Base-by-base conservation (phyloP, 805 yeast genomes). In the Barnettozyma populi region DNA sequence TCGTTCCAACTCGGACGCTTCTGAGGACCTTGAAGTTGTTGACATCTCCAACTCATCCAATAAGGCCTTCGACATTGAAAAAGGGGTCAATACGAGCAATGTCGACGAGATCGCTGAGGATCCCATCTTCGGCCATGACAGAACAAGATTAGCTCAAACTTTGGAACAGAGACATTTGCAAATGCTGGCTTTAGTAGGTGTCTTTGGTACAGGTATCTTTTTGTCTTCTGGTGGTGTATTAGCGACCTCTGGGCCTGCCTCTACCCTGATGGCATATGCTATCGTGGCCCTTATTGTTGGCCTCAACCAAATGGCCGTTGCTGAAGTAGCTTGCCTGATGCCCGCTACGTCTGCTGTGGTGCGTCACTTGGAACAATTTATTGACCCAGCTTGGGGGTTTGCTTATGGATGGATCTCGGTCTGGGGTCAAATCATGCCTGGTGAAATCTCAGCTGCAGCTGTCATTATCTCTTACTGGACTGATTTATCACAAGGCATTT, bases 171-270 rank as follows among this genome's bases (percentile, higher is more conserved):
- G 65, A 41, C 77, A 73, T 54, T 55, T 74, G 46, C 76, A 73
- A 53, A 72, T 74, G 76, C 67, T 74, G 45, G 71, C 78, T 31
- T 67, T 74, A 44, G 75, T 74, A 19, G 72, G 74, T 49, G 68
- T 73, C 46, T 63, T 71, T 51, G 76, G 75, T 44, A 71, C 75
- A 1, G 75, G 75, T 46, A 55, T 71, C 7, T 70, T 69, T 52
- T 53, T 70, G 23, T 63, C 69, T 19, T 62, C 70, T 3, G 75
- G 74, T 41, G 66, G 67, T 38, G 59, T 69, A 16, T 57, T 71
- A 25, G 59, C 62, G n/a, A 57, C 54, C 9, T 60, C 68, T 20
- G 68, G 69, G 5, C 66, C 67, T 9, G 66, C 62, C 4, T 70
- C 72, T 21, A 60, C 66, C 47, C 46, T 69, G 11, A 37, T 70